Conservation (phyloP, 2,329 filamentous ascomycete genomes). For the Trichophyton rubrum region DNA sequence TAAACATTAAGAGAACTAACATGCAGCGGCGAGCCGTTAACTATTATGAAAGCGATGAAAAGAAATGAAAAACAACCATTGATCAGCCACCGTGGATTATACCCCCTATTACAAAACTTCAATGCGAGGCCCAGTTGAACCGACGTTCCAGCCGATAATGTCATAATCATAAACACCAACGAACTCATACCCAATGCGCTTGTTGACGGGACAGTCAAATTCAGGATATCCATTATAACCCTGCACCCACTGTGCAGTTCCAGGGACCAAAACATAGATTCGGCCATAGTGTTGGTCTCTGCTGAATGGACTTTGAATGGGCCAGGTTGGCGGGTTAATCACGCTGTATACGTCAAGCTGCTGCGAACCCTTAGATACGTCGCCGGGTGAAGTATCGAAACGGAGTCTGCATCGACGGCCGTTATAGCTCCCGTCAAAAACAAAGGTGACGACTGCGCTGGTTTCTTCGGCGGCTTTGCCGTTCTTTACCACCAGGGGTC, state of each 20-base stretch:
- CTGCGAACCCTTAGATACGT: conserved; percentile 16
- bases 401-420: conserved; percentile 16
- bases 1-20: no score
- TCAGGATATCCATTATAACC: conserved; percentile 15
- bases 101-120: conserved; percentile 6
- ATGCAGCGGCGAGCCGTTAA: no score
- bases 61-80: not conserved
- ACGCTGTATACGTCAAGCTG: conserved; percentile 17
- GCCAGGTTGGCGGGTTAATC: conserved; percentile 14
- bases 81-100: not conserved
- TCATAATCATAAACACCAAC: conserved; percentile 18
- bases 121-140: conserved; percentile 16
- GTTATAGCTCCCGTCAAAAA: conserved; percentile 10
- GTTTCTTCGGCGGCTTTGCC: conserved; percentile 14
- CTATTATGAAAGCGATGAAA: not conserved
- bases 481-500: conserved; percentile 18
- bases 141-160: conserved; percentile 17
- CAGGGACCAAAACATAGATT: conserved; percentile 11
- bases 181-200: conserved; percentile 18
- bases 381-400: conserved; percentile 16
- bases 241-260: conserved; percentile 15
- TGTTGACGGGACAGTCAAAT: conserved; percentile 16
- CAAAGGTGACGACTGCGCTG: conserved; percentile 17
- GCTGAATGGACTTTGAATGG: conserved; percentile 2
- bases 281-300: conserved; percentile 16